Evolutionary conservation across 768 basidiomycete species (phyloP).

Genomic region (Cystobasidiopsis lactophilus): DNA sequence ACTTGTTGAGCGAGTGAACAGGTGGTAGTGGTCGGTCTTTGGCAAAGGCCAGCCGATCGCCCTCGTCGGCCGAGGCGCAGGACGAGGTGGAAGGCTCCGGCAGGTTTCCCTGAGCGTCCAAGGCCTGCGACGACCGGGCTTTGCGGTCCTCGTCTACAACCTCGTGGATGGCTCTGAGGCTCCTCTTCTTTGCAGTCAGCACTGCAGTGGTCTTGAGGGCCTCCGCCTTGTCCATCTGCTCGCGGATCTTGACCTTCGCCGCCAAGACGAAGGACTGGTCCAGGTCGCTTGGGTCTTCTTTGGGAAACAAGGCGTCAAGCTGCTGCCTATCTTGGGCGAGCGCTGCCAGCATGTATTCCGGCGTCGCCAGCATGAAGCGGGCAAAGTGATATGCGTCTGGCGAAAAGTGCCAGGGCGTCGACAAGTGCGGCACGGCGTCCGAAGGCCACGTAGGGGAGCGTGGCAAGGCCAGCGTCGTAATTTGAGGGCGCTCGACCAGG

Average conservation of each 20-base stretch:
- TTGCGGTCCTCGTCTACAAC: conserved; percentile 14
- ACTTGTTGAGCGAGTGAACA: not conserved
- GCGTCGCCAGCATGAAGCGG: conserved; percentile 91
- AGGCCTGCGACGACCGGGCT: not conserved
- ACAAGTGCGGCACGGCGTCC: conserved; percentile 68
- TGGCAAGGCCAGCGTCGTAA: conserved; percentile 83
- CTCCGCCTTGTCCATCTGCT: conserved; percentile 55
- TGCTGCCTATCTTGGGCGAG: conserved; percentile 51
- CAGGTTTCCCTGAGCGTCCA: conserved; percentile 3
- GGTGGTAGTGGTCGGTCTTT: not conserved
- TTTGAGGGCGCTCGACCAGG: conserved; percentile 75
- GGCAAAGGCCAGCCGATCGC: not conserved
- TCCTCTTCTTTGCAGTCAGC: conserved; percentile 37
- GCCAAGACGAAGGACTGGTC: conserved; percentile 57
- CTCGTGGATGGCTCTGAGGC: conserved; percentile 19
- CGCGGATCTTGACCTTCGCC: conserved; percentile 50
- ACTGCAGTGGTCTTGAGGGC: conserved; percentile 45
- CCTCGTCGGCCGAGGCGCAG: not conserved
- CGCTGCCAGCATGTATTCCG: conserved; percentile 53
- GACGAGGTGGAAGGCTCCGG: conserved; percentile 6
- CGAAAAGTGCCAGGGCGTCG: conserved; percentile 86
- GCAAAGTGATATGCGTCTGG: conserved; percentile 72
- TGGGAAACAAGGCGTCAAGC: conserved; percentile 33
- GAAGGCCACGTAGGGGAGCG: conserved; percentile 85
- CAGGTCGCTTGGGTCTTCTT: conserved; percentile 36